Conservation (phyloP, 352 stramenopile genomes). For the Blastocystis sp. region DNA sequence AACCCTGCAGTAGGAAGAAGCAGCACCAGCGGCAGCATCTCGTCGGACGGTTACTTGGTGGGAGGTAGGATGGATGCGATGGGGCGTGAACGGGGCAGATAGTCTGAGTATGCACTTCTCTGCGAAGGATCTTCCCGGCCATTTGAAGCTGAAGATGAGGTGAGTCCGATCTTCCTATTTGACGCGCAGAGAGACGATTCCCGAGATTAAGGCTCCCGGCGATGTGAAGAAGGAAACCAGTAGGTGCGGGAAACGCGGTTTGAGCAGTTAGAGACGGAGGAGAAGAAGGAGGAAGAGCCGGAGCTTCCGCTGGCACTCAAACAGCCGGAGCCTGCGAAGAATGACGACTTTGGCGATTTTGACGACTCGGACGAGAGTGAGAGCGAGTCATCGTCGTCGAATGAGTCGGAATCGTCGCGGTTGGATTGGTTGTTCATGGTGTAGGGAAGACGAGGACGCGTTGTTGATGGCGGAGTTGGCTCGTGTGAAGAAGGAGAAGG, state of each 20-base stretch:
- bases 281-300: slow-evolving; percentile 70
- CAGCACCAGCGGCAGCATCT: background rate
- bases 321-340: slow-evolving; percentile 66
- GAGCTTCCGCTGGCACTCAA: slow-evolving; percentile 71
- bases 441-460: slow-evolving; percentile 88
- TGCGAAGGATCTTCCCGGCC: slow-evolving; percentile 69
- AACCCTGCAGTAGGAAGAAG: background rate
- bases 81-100: background rate
- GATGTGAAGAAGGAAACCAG: slow-evolving; percentile 62
- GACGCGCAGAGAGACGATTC: background rate
- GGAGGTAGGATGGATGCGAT: background rate
- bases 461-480: slow-evolving; percentile 89
- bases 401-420: slow-evolving; percentile 66
- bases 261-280: slow-evolving; percentile 69
- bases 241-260: slow-evolving; percentile 71
- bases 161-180: slow-evolving; percentile 56
- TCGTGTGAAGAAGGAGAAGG: slow-evolving; percentile 89
- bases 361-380: slow-evolving; percentile 72
- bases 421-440: slow-evolving; percentile 68
- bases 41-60: background rate
- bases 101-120: slow-evolving; percentile 69
- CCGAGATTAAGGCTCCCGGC: background rate
- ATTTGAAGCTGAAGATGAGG: slow-evolving; percentile 73
- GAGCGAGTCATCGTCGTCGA: slow-evolving; percentile 3
- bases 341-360: slow-evolving; percentile 78